These are phyloP conservation scores for Hericium erinaceus DNA, from an alignment of 768 basidiomycete genomes.

Conservation along the genomic window DNA sequence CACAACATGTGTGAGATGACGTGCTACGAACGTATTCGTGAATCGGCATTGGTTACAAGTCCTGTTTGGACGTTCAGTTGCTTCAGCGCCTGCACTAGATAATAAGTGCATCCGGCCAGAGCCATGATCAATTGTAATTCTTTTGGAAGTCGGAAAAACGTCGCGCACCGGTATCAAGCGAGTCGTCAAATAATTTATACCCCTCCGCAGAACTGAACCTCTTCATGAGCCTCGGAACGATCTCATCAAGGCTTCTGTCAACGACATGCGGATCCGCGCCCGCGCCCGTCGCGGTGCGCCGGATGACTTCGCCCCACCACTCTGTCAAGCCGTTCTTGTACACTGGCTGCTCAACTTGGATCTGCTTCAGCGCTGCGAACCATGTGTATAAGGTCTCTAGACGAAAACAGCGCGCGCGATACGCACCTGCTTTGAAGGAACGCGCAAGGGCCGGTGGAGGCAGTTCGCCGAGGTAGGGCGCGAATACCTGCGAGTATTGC, in stretches of 20 bases:
- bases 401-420: neutral
- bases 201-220: slow-evolving; percentile 66
- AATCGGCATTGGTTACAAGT: slow-evolving; percentile 65
- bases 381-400: neutral
- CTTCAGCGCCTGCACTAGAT: slow-evolving; percentile 37
- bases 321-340: slow-evolving; percentile 44
- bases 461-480: slow-evolving; percentile 56
- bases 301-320: slow-evolving; percentile 80
- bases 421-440: slow-evolving; percentile 54
- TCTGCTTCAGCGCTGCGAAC: slow-evolving; percentile 32
- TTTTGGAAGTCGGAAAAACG: too few relatives aligned
- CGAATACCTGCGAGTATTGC: slow-evolving; percentile 57
- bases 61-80: slow-evolving; percentile 41
- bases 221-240: slow-evolving; percentile 51
- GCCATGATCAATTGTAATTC: too few relatives aligned
- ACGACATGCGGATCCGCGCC: slow-evolving; percentile 56
- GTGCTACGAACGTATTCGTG: slow-evolving; percentile 49
- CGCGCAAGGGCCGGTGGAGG: slow-evolving; percentile 39
- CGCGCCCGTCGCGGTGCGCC: slow-evolving; percentile 63
- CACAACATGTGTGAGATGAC: neutral
- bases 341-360: slow-evolving; percentile 50
- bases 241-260: slow-evolving; percentile 39
- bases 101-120: too few relatives aligned
- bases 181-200: slow-evolving; percentile 52
- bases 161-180: slow-evolving; percentile 33